A percentile compares a stretch with the other conserved stretches of the same genome.
Evolutionary conservation across 179 eudicot genomes (phyloP).

Genomic region (Camellia oleifera): DNA sequence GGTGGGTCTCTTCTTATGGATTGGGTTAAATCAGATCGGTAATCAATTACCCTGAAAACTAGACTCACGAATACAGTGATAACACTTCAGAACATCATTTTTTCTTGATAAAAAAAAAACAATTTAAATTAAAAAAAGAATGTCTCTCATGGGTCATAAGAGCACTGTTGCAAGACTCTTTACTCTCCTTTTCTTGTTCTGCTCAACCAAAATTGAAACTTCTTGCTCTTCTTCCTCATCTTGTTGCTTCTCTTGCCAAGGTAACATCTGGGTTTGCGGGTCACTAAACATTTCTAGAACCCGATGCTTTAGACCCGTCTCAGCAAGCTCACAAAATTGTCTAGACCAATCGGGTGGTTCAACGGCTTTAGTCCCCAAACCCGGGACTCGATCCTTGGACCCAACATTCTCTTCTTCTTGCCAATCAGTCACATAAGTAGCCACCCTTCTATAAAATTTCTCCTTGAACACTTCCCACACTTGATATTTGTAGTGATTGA

Average conservation of each 20-base stretch:
- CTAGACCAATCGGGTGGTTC: conserved; percentile 70
- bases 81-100: too few species aligned
- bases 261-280: conserved; percentile 50
- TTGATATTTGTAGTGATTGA: conserved; percentile 92
- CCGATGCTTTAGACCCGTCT: conserved; percentile 59
- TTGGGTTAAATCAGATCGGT: too few species aligned
- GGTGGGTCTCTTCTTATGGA: too few species aligned
- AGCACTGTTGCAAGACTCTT: neutral
- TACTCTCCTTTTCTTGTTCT: conserved; percentile 24
- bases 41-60: too few species aligned
- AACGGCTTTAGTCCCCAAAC: conserved; percentile 80
- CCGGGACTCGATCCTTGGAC: conserved; percentile 89
- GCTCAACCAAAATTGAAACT: neutral
- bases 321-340: conserved; percentile 73
- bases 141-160: neutral
- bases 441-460: conserved; percentile 83
- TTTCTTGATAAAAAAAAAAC: neutral
- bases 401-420: conserved; percentile 65
- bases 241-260: conserved; percentile 53
- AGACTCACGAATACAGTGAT: too few species aligned
- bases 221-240: neutral
- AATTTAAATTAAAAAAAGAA: neutral
- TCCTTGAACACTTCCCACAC: conserved; percentile 80
- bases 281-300: conserved; percentile 51
- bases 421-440: conserved; percentile 96